These are phyloP conservation scores for Gossypium turneri DNA, from an alignment of 345 rosid species.

Conservation along the genomic window DNA sequence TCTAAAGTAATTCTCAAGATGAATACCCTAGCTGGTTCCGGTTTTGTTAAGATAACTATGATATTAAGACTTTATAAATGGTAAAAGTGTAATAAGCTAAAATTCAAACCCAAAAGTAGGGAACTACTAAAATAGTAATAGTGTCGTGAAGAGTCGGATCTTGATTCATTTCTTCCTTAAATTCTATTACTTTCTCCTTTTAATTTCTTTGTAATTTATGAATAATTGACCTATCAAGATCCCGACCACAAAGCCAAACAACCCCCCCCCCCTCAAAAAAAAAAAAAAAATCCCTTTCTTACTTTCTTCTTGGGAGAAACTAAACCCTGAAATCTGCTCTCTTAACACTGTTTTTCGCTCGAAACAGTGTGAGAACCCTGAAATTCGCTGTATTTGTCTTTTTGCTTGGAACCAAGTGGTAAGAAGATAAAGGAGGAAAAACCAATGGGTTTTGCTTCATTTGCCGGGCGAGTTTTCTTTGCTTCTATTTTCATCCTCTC, in stretches of 20 bases:
- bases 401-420: constrained; percentile 16
- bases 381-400: neutral
- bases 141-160: neutral
- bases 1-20: too few species aligned
- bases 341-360: neutral
- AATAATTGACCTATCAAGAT: neutral
- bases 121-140: neutral
- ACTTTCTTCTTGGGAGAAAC: neutral
- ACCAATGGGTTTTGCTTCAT: constrained; percentile 85
- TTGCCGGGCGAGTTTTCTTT: constrained; percentile 85
- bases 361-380: neutral
- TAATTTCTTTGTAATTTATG: neutral
- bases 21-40: too few species aligned
- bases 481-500: constrained; percentile 88
- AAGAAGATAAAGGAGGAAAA: constrained; percentile 2
- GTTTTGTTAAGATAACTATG: too few species aligned
- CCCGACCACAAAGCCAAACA: neutral
- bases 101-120: neutral
- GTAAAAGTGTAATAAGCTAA: neutral
- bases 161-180: neutral
- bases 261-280: neutral
- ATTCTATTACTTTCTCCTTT: neutral
- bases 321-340: neutral
- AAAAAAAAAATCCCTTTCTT: neutral
- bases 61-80: too few species aligned